phyloP scores from a whole-genome alignment of 192 early-diverging fungal genomes.

The Entomortierella lignicola region DNA sequence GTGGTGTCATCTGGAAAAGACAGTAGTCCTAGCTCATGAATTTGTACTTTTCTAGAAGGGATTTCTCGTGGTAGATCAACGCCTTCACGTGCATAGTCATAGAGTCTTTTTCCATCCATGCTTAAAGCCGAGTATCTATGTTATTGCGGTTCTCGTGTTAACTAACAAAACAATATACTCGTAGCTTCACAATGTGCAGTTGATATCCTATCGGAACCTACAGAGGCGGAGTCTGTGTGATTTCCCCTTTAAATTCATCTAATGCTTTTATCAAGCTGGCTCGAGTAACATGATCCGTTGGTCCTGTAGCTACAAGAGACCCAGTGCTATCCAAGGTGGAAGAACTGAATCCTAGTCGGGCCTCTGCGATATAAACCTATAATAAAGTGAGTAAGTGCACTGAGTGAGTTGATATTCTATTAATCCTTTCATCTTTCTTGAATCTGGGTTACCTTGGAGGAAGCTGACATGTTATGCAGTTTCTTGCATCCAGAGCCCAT shows the following conservation, averaged over 20 bases:
- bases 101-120: constrained; percentile 75
- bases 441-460: constrained; percentile 33
- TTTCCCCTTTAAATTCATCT: constrained; percentile 66
- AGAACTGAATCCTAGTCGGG: constrained; percentile 33
- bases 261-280: constrained; percentile 52
- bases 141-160: neutral
- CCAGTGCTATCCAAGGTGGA: constrained; percentile 50
- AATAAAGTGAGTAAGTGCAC: neutral
- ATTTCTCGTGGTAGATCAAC: constrained; percentile 55
- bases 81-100: constrained; percentile 76
- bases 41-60: constrained; percentile 50
- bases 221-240: constrained; percentile 73
- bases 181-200: neutral
- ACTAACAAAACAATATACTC: neutral
- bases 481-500: constrained; percentile 45
- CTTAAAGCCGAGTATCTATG: constrained; percentile 73
- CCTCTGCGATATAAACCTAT: constrained; percentile 48
- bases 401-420: neutral
- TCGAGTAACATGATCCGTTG: constrained; percentile 57
- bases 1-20: constrained; percentile 33
- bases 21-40: constrained; percentile 53
- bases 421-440: neutral
- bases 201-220: constrained; percentile 37
- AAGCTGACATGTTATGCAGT: constrained; percentile 27
- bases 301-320: constrained; percentile 42